Evolutionary conservation across 257 asterid species (phyloP), one percentile per base, ranked within the genome.

Genomic region (Haberlea rhodopensis): DNA sequence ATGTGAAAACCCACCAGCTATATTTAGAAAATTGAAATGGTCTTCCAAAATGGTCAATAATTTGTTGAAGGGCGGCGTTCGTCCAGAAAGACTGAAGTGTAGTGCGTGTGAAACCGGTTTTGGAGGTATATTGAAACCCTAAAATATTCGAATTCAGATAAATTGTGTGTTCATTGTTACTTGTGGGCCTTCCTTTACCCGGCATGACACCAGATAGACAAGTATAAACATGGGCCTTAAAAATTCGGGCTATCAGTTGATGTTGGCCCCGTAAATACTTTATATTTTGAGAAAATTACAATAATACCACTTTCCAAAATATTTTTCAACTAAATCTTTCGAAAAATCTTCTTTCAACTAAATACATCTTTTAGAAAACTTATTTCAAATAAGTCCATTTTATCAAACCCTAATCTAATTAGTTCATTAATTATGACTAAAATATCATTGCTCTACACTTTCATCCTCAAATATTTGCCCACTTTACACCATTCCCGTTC

Each of bases 71-170:
- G 34, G 10, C 5, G 1, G 34, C 2, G 9, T 29, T 29, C 1
- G 34, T 5, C 34, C 34, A 29, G 34, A 29, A 2, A 5, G 8
- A 6, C 34, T 21, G 21, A n/a, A 4, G 67, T 16, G 53, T 13
- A 31, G n/a, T 45, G 0, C 20, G 52, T 37, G 19, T 28, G 61
- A 4, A 46, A 22, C 32, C 10, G 2, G n/a, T 11, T 32, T 57
- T 15, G 23, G 75, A 46, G 54, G 23, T 8, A 13, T 6, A 27
- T 29, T 45, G 40, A 70, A 76, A 76, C 77, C 81, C 75, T 69
- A 79, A 24, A 37, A 10, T 9, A 37, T 11, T 11, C 2, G 11
- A 37, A 37, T 11, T 37, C 43, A 37, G n/a, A 37, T 37, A 10
- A n/a, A 37, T 37, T 37, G 10, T 37, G n/a, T 37, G 46, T 37